Base-by-base conservation (phyloP, 2,329 filamentous ascomycete species). In the Fusarium sublunatum region DNA sequence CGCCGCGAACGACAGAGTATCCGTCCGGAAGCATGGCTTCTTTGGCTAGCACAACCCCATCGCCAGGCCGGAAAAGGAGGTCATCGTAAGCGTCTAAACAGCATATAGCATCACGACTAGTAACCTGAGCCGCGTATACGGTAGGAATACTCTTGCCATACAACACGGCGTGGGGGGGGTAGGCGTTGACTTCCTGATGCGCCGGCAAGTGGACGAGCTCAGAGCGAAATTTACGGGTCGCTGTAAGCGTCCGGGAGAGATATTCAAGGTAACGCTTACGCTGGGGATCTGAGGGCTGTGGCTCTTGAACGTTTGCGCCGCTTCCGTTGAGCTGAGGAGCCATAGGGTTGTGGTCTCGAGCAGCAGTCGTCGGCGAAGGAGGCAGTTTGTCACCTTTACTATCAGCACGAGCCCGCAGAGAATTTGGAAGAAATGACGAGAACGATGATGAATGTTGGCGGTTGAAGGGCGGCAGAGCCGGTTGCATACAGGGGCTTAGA, bases 131-230 rank as follows among this genome's bases (percentile, higher is more conserved):
- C 0, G 90, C 92, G 72, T 88, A 92, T 1, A 96, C 91, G 0
- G 93, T 97, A 0, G 93, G 93, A 1, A 90, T 91, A 24, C 87
- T 88, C 74, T 96, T 97, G 53, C 91, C 91, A 76, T 96, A 97
- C 8, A 98, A 86, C 42, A 96, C 84, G 0, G 91, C 88, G 11
- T 91, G 81, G 0, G 94, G 93, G 3, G 93, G 93, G 71, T 97
- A 97, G 1, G 75, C 73, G 72, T 97, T 96, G n/a, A 81, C 73
- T 0, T 77, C 75, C 13, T 87, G 84, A 68, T 90, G 88, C 1
- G 75, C 66, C 0, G 87, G 79, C 2, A 80, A 79, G 76, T 91
- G 88, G 1, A 83, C 81, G 1, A 94, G 84, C 68, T 94, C 90
- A 59, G 85, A 76, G 61, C 95, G 93, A 83, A 97, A 98, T 8